These are phyloP conservation scores for Beta lomatogona DNA, from an alignment of 179 eudicot genomes.

Conservation along the genomic window DNA sequence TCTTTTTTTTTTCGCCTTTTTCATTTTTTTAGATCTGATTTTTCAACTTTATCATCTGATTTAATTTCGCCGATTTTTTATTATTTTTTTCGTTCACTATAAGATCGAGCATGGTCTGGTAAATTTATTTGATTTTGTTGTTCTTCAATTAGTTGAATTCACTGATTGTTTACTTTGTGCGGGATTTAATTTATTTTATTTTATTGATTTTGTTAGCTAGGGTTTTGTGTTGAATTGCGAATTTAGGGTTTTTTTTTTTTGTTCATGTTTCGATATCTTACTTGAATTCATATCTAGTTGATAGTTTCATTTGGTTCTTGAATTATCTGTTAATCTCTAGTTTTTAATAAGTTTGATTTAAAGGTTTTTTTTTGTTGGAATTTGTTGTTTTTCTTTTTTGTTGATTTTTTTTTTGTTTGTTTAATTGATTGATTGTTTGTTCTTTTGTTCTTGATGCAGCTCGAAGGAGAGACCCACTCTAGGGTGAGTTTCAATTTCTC, in stretches of 20 bases:
- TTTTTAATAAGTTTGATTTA: no score
- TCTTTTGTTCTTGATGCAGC: constrained; percentile 56
- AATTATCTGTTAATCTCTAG: neutral
- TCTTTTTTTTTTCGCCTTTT: neutral
- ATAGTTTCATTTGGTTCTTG: neutral
- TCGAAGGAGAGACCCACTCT: constrained; percentile 99
- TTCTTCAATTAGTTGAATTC: neutral
- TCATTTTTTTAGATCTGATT: constrained; percentile 4
- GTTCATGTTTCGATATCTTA: neutral
- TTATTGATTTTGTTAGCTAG: constrained; percentile 8
- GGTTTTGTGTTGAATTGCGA: constrained; percentile 19
- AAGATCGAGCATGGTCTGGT: constrained; percentile 21
- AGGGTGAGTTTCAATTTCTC: constrained; percentile 62
- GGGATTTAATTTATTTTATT: neutral
- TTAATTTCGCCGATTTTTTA: neutral
- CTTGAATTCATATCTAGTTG: neutral
- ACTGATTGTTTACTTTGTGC: constrained; percentile 7
- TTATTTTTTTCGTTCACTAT: neutral
- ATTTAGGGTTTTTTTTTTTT: constrained; percentile 5
- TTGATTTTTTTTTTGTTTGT: neutral
- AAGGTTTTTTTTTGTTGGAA: no score
- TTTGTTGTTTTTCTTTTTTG: neutral
- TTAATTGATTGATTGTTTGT: constrained; percentile 7
- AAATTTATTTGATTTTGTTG: neutral
- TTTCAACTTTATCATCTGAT: neutral